Percentiles rank a stretch among this genome's conserved stretches.
Conservation (phyloP, 2,329 filamentous ascomycete genomes). For the Colletotrichum sp. region DNA sequence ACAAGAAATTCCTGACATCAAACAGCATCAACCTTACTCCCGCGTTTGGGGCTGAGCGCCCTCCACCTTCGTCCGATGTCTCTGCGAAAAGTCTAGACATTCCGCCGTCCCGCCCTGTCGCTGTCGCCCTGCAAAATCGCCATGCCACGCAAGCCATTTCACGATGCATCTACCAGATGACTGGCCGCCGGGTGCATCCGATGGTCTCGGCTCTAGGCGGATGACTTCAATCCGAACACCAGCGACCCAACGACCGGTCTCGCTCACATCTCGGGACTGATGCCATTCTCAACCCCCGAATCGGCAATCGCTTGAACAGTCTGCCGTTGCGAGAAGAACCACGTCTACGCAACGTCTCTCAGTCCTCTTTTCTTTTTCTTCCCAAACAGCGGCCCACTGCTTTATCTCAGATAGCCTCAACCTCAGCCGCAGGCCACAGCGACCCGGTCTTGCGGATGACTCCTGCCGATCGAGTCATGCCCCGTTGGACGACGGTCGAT, state of each 20-base stretch:
- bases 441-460: background rate
- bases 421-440: background rate
- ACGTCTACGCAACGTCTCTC: background rate
- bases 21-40: constrained; percentile 8
- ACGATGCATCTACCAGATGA: background rate
- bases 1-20: background rate
- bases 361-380: background rate
- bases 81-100: background rate
- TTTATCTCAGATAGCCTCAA: background rate
- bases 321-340: background rate
- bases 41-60: constrained; percentile 19
- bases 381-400: background rate
- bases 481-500: background rate
- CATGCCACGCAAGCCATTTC: constrained; percentile 8
- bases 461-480: constrained; percentile 3
- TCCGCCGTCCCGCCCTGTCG: background rate
- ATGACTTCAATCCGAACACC: background rate
- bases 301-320: background rate
- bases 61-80: constrained; percentile 6
- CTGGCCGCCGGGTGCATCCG: background rate
- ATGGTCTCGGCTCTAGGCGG: background rate
- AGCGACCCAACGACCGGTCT: background rate
- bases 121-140: background rate
- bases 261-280: background rate
- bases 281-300: background rate